Evolutionary conservation across 495 filamentous ascomycete species (phyloP).

Genomic region (Achaetomiella virescens): DNA sequence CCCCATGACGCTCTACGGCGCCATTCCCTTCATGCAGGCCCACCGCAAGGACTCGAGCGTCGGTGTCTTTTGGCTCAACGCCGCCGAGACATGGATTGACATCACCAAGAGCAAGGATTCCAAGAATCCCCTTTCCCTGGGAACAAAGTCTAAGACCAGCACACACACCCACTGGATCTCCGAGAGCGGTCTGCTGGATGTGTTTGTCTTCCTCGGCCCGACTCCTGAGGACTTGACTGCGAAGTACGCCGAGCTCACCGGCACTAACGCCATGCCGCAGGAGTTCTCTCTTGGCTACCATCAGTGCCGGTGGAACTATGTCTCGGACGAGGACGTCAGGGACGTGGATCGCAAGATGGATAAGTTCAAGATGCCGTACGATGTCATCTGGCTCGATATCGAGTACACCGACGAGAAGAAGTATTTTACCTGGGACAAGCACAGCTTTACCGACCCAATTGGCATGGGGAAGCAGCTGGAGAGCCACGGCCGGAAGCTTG

Average conservation of each 20-base stretch:
- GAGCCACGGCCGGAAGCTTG: slow-evolving; percentile 78
- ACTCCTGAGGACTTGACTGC: slow-evolving; percentile 72
- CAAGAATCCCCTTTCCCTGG: slow-evolving; percentile 71
- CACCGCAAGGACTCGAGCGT: slow-evolving; percentile 89
- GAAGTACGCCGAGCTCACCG: slow-evolving; percentile 85
- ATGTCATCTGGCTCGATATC: slow-evolving; percentile 97
- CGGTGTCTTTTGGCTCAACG: slow-evolving; percentile 98
- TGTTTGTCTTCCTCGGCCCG: slow-evolving; percentile 91
- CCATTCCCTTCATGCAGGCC: slow-evolving; percentile 96
- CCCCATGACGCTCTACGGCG: slow-evolving; percentile 96
- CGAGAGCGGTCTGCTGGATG: slow-evolving; percentile 79
- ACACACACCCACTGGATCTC: slow-evolving; percentile 97
- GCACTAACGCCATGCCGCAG: slow-evolving; percentile 84
- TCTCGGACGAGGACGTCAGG: slow-evolving; percentile 92
- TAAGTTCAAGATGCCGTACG: slow-evolving; percentile 89
- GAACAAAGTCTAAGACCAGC: slow-evolving; percentile 57
- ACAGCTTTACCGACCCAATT: slow-evolving; percentile 78
- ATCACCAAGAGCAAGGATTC: slow-evolving; percentile 74
- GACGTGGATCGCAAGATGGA: slow-evolving; percentile 95
- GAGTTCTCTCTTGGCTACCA: slow-evolving; percentile 91
- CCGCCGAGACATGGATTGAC: slow-evolving; percentile 96
- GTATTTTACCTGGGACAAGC: slow-evolving; percentile 93
- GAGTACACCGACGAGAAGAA: slow-evolving; percentile 94
- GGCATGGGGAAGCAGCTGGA: slow-evolving; percentile 84
- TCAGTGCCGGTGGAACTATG: slow-evolving; percentile 98